Evolutionary conservation across 2,329 filamentous ascomycete species (phyloP).

Genomic region (Passalora sequoiae): DNA sequence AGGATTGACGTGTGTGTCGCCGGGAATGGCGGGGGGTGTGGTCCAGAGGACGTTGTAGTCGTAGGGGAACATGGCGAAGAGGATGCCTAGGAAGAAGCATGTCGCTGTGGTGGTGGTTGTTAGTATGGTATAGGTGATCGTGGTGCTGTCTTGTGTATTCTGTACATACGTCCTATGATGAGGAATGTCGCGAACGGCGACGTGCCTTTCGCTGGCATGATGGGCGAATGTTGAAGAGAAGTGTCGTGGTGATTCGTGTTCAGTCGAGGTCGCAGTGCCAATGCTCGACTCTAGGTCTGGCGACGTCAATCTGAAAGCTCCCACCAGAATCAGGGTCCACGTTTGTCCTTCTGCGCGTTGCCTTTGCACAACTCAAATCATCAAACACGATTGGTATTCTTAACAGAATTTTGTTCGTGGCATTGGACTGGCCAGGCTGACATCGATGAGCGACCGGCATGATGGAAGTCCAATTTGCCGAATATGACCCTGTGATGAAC

Average conservation of each 20-base stretch:
- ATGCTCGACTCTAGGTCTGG: too few species aligned
- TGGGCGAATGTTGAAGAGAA: slow-evolving; percentile 13
- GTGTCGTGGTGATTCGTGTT: not conserved
- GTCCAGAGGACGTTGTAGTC: slow-evolving; percentile 87
- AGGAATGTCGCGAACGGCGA: slow-evolving; percentile 85
- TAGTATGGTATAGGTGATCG: slow-evolving; percentile 7
- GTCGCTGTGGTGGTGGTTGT: slow-evolving; percentile 45
- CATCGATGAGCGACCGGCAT: too few species aligned
- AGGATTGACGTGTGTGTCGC: slow-evolving; percentile 5
- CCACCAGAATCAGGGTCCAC: too few species aligned
- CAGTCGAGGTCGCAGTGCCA: too few species aligned
- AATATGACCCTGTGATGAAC: too few species aligned
- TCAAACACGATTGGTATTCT: too few species aligned
- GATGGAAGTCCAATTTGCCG: too few species aligned
- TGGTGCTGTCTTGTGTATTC: not conserved
- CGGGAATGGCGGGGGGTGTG: slow-evolving; percentile 45
- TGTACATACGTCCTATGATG: slow-evolving; percentile 81
- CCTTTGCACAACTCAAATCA: too few species aligned
- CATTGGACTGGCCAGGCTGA: too few species aligned
- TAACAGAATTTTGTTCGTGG: too few species aligned
- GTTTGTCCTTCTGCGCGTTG: too few species aligned
- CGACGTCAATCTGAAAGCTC: too few species aligned
- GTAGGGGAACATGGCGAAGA: slow-evolving; percentile 95
- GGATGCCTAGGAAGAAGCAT: slow-evolving; percentile 91
- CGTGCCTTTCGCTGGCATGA: slow-evolving; percentile 28